phyloP scores from a whole-genome alignment of 2,329 filamentous ascomycete genomes.

The Hypoxylon sp. region DNA sequence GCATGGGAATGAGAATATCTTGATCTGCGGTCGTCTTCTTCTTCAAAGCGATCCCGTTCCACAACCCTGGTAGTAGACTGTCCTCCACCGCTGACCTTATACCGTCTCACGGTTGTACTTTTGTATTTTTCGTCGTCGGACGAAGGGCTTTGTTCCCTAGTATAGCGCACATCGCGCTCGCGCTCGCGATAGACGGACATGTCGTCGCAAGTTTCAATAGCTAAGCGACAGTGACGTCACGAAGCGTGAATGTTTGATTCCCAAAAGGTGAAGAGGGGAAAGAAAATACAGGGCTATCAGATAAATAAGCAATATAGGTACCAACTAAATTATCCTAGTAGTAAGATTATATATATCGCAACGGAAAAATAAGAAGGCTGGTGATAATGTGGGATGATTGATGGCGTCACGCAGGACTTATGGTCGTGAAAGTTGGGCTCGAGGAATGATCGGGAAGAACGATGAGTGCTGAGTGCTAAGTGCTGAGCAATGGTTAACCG shows the following conservation, averaged over 20 bases:
- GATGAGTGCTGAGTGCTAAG: conserved; percentile 20
- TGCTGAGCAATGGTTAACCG: conserved; percentile 5
- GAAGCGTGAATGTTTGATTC: conserved; percentile 23
- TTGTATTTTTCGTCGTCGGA: conserved; percentile 52
- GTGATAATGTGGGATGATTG: conserved; percentile 47
- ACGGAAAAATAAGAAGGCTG: conserved; percentile 33
- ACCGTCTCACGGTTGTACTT: conserved; percentile 52
- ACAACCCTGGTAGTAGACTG: conserved; percentile 44
- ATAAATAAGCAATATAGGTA: conserved; percentile 19
- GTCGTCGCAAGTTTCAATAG: conserved; percentile 31
- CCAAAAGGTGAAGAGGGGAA: not conserved
- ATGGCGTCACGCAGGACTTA: conserved; percentile 45
- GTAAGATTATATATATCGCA: conserved; percentile 33
- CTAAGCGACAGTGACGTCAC: conserved; percentile 47
- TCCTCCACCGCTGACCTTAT: conserved; percentile 53
- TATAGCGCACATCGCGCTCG: conserved; percentile 54
- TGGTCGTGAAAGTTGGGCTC: conserved; percentile 31
- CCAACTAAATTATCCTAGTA: conserved; percentile 18
- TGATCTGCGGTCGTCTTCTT: conserved; percentile 50
- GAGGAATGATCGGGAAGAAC: conserved; percentile 41
- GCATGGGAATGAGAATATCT: conserved; percentile 49
- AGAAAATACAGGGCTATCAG: not conserved
- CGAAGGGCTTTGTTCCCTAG: conserved; percentile 51
- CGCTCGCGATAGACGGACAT: conserved; percentile 53
- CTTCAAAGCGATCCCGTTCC: conserved; percentile 48